These are phyloP conservation scores for Gracilariopsis chorda DNA, from an alignment of 23 red algal species.

Conservation along the genomic window DNA sequence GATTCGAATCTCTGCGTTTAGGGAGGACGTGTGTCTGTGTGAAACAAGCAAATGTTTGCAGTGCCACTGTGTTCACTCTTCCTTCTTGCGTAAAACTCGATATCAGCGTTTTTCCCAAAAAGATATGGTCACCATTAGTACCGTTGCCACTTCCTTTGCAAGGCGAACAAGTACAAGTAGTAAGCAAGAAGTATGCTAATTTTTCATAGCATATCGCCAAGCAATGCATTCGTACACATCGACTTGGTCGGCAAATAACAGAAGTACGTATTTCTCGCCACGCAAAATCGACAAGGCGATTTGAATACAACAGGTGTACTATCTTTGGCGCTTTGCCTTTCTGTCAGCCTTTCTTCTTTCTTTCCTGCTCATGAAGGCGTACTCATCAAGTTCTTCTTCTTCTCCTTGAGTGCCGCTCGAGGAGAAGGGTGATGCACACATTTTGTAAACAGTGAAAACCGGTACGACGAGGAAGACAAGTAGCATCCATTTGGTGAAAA, in stretches of 20 bases:
- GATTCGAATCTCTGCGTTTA: no score
- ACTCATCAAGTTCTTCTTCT: slow-evolving; percentile 1
- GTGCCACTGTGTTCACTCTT: no score
- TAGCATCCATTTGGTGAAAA: slow-evolving; percentile 26
- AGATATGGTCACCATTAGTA: not conserved
- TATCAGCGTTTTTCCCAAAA: no score
- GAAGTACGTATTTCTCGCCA: not conserved
- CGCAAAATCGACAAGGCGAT: no score
- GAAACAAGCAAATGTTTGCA: no score
- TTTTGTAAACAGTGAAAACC: not conserved
- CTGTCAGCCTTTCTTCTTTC: slow-evolving; percentile 50
- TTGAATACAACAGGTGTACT: no score
- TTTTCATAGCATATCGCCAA: not conserved
- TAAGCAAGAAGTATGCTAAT: not conserved
- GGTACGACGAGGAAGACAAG: slow-evolving; percentile 18
- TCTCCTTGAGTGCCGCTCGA: not conserved
- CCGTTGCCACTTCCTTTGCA: not conserved
- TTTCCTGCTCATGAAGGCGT: slow-evolving; percentile 10
- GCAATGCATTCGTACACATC: not conserved
- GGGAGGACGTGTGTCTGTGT: no score
- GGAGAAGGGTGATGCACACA: not conserved
- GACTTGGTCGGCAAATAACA: no score
- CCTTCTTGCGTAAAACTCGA: no score
- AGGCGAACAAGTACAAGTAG: not conserved
- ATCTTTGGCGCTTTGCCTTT: slow-evolving; percentile 18